phyloP scores from a whole-genome alignment of 345 rosid species.

The Salix udensis region DNA sequence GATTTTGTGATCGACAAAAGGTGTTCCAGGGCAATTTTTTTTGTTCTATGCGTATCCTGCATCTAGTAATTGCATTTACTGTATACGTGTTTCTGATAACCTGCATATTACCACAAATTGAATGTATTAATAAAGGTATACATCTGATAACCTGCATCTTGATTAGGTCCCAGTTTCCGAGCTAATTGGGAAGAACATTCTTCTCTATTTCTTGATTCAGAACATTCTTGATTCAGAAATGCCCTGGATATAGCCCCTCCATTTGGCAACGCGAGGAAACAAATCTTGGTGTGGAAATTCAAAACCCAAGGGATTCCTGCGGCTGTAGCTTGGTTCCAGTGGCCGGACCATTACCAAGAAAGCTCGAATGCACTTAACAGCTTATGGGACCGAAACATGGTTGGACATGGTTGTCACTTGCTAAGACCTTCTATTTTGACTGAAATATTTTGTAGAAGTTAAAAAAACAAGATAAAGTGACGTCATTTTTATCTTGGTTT shows the following conservation, averaged over 20 bases:
- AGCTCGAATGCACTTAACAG: conserved; percentile 34
- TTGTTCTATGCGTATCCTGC: background rate
- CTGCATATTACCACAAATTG: too few species aligned
- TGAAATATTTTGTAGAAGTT: too few species aligned
- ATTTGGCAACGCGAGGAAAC: conserved; percentile 53
- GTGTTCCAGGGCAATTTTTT: conserved; percentile 42
- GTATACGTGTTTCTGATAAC: too few species aligned
- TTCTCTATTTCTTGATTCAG: conserved; percentile 67
- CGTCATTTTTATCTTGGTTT: too few species aligned
- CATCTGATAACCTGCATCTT: background rate
- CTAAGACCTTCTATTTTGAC: too few species aligned
- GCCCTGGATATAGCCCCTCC: conserved; percentile 79
- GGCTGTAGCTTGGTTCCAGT: conserved; percentile 48
- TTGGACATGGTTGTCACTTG: too few species aligned
- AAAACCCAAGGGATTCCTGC: conserved; percentile 55
- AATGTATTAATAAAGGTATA: background rate
- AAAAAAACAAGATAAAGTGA: too few species aligned
- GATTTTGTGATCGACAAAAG: conserved; percentile 58
- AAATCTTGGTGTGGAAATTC: conserved; percentile 39
- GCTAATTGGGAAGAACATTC: conserved; percentile 60
- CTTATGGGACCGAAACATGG: conserved; percentile 26
- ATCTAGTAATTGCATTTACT: background rate
- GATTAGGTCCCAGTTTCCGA: conserved; percentile 48
- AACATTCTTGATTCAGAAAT: too few species aligned
- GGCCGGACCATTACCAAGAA: conserved; percentile 49